A percentile compares a stretch with the other conserved stretches of the same genome.
These are phyloP conservation scores for Annulohypoxylon truncatum DNA, from an alignment of 2,329 filamentous ascomycete genomes.

Conservation along the genomic window DNA sequence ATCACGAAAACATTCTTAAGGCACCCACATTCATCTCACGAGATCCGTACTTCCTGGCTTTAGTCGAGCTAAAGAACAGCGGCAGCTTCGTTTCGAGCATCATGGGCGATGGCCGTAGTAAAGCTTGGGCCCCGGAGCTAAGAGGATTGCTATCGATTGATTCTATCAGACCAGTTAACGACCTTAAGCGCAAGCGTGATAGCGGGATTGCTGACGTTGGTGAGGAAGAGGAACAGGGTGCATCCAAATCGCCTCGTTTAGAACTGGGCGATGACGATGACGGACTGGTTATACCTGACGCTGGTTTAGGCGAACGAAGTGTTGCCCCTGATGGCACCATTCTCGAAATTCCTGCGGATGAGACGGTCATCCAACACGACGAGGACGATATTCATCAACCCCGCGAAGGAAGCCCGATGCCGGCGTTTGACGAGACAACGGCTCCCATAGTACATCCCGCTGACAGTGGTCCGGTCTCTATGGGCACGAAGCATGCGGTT, in stretches of 20 bases:
- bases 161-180: conserved; percentile 77
- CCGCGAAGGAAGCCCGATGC: conserved; percentile 59
- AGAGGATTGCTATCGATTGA: conserved; percentile 92
- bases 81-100: conserved; percentile 91
- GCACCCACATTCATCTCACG: conserved; percentile 84
- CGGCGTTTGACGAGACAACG: conserved; percentile 83
- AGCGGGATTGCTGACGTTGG: conserved; percentile 86
- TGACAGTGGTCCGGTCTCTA: conserved; percentile 86
- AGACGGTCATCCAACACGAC: conserved; percentile 56
- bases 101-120: conserved; percentile 81
- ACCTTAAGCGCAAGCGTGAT: conserved; percentile 94
- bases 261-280: conserved; percentile 76
- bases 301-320: conserved; percentile 65
- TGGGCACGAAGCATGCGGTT: conserved; percentile 95
- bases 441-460: conserved; percentile 81
- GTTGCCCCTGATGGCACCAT: conserved; percentile 70
- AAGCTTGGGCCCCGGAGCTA: conserved; percentile 90
- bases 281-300: conserved; percentile 59
- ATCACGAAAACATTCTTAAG: conserved; percentile 87
- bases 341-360: conserved; percentile 72
- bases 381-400: conserved; percentile 59
- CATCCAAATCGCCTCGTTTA: conserved; percentile 75
- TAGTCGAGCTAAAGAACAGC: conserved; percentile 92
- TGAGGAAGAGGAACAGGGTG: conserved; percentile 70
- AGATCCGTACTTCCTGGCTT: conserved; percentile 84